These are phyloP conservation scores for Pichia sp. DNA, from an alignment of 1,139 yeast genomes.

Conservation along the genomic window DNA sequence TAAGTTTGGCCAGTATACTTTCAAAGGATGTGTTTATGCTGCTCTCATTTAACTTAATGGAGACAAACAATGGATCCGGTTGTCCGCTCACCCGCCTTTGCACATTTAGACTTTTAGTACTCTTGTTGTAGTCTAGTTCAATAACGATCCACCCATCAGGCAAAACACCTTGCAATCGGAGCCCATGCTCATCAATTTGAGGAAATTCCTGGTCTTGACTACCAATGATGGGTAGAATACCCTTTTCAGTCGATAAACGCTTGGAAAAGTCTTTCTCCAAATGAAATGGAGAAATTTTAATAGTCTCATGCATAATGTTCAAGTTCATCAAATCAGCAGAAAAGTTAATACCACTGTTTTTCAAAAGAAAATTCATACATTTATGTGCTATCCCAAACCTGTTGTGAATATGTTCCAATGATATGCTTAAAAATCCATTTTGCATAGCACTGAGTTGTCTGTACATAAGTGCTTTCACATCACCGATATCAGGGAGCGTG, in stretches of 20 bases:
- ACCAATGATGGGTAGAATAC: conserved; percentile 7
- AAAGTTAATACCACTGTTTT: too few species aligned
- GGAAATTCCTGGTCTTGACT: background rate
- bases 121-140: conserved; percentile 54
- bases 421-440: too few species aligned
- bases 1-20: conserved; percentile 40
- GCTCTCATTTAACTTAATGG: conserved; percentile 52
- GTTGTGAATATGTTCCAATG: too few species aligned
- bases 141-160: conserved; percentile 56
- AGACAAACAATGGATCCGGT: conserved; percentile 31
- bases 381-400: too few species aligned
- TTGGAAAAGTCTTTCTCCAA: conserved; percentile 11
- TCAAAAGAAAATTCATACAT: too few species aligned
- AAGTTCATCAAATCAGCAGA: conserved; percentile 9
- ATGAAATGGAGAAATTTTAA: conserved; percentile 8
- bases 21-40: conserved; percentile 38
- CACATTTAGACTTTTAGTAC: conserved; percentile 51
- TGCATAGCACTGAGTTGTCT: too few species aligned
- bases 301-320: too few species aligned
- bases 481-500: too few species aligned
- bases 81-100: conserved; percentile 5
- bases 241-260: background rate
- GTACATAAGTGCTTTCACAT: too few species aligned
- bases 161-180: conserved; percentile 1
- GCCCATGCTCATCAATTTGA: background rate